Evolutionary conservation across 371 early-diverging fungal species (phyloP).

Genomic region (Circinella minor): DNA sequence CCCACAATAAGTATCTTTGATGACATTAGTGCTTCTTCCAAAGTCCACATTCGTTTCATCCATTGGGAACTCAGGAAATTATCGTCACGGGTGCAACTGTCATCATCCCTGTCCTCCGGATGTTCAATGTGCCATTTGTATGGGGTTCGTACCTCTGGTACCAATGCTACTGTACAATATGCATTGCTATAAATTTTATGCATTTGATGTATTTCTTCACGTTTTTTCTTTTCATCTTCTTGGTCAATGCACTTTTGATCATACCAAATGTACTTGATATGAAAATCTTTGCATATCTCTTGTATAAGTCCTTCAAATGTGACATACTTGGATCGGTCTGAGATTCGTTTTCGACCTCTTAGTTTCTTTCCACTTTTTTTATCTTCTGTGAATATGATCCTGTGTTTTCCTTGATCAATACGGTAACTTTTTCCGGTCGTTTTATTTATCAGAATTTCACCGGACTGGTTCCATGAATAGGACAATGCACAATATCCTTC

Average conservation of each 20-base stretch:
- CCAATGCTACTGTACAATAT: neutral
- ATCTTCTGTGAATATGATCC: neutral
- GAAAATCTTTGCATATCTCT: neutral
- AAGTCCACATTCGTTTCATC: neutral
- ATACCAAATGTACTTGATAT: neutral
- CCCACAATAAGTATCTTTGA: neutral
- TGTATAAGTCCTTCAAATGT: neutral
- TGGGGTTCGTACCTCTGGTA: too few species aligned
- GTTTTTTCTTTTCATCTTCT: neutral
- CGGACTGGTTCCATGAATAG: neutral
- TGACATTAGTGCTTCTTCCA: neutral
- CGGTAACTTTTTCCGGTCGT: neutral
- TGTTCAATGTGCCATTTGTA: too few species aligned
- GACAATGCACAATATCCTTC: neutral
- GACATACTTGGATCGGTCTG: neutral
- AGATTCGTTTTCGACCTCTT: neutral
- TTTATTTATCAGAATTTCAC: neutral
- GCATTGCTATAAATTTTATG: neutral
- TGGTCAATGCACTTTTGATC: neutral
- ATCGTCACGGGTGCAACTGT: too few species aligned
- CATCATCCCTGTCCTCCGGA: too few species aligned
- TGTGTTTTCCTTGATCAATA: neutral
- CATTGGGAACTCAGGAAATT: too few species aligned
- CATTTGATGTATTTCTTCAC: neutral
- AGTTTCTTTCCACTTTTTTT: too few species aligned